Evolutionary conservation across 305 asterid species (phyloP), one percentile per base, ranked within the genome.

Genomic region (Rubia peregrina): DNA sequence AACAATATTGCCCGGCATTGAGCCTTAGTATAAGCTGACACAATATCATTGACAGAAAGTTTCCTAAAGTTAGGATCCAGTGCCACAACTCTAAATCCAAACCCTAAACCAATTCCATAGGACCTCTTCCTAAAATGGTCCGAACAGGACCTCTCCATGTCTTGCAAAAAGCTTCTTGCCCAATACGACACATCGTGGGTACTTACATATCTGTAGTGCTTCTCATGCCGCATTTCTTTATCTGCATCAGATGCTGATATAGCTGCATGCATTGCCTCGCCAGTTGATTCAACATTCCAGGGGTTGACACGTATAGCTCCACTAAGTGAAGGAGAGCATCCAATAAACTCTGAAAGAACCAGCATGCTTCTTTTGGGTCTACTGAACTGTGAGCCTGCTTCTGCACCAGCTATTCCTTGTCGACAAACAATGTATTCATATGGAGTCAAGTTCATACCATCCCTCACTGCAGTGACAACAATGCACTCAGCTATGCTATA

Each of bases 251-350:
- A 76, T 90, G 86, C 80, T 70, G 97, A 86, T 78, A 92, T 84
- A 69, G 97, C 97, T 82, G 88, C 96, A 69, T 86, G 82, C 92
- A 92, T 85, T 61, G 95, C 96, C 87, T 90, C 96, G 33, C 95
- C 91, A 68, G 97, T 92, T 68, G 97, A 66, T 72, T 92, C 98
- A 59, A 90, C 86, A 76, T 92, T 92, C 98, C 98, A 92, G 0
- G 98, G 98, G 77, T 92, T 92, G 64, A 92, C 82, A 40, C 97
- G 96, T 77, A 92, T 85, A 22, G 98, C 98, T 69, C 98, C 98
- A 73, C 97, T 91, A 10, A 91, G 76, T 53, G 97, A 91, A 73
- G 97, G 97, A 62, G 97, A 91, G 74, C 97, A 91, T 59, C 97
- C 97, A 43, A 92, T 85, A 76, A 92, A 92, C 74, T 92, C 98